Evolutionary conservation across 805 yeast genomes (phyloP), one percentile per base, ranked within the genome.

Genomic region (Saccharomycopsis fibuligera): DNA sequence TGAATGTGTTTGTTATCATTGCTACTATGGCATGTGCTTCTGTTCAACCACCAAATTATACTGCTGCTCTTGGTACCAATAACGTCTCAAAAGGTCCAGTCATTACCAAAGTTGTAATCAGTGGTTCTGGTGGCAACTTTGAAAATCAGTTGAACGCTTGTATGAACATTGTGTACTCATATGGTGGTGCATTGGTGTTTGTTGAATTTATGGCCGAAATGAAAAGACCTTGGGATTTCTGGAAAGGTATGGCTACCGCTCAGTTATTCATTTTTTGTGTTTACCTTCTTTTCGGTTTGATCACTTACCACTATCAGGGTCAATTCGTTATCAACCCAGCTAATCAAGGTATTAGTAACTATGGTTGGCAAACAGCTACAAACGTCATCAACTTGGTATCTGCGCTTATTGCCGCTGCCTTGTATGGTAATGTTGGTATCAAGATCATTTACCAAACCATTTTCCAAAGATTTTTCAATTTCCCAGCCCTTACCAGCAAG

Each of bases 151-250:
- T 70, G 40, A 62, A 60, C 17, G 73, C 72, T 16, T 57, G 69
- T 51, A 65, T 71, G 60, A 72, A 72, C 57, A 65, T 73, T 53
- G 73, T 74, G 17, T 73, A 68, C 57, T 69, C 75, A 2, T 73
- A 70, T 63, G 78, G 76, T 35, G 78, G 78, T 53, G 73, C 77
- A n/a, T 65, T 73, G 53, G 68, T 72, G 44, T 73, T 72, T 60
- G 66, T 70, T 16, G 75, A 73, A 55, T 65, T 73, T 44, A 62
- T 74, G 62, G 69, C 77, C 9, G 78, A 73, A 57, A 68, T 73
- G 74, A 63, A 60, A 48, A 63, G 70, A 43, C 78, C 78, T 6
- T 60, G 61, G 65, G 77, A 73, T 49, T 73, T 73, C 60, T 65
- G 73, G 69, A 70, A 72, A 58, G 75, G 75, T 40, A 67, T 72